Conservation (phyloP, 2,329 filamentous ascomycete species). For the Cordyceps militaris region DNA sequence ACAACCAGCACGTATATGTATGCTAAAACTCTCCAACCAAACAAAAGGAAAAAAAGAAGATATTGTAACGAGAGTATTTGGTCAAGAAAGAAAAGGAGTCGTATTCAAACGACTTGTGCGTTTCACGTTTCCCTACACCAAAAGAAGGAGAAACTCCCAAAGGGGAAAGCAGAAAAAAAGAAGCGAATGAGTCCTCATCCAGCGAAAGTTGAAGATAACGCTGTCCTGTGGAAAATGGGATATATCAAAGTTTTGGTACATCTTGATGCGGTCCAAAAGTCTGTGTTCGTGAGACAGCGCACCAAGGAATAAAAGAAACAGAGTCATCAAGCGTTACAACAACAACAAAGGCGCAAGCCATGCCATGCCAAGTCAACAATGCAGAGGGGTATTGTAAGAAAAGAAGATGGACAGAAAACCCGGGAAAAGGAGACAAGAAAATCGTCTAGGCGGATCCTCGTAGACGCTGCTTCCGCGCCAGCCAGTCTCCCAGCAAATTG, state of each 20-base stretch:
- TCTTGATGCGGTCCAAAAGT: not conserved
- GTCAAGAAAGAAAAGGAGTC: not conserved
- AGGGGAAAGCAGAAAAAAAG: not conserved
- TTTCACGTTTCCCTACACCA: not conserved
- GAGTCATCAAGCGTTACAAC: constrained; percentile 9
- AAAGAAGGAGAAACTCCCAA: not conserved
- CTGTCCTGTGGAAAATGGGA: not conserved
- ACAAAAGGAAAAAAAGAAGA: not conserved
- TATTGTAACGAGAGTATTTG: not conserved
- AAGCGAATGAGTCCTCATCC: not conserved
- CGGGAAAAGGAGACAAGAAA: not conserved
- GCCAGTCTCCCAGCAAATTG: constrained; percentile 75
- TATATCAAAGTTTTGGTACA: not conserved
- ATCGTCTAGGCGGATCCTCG: constrained; percentile 33
- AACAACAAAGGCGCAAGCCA: not conserved
- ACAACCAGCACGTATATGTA: not conserved
- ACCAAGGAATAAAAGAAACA: not conserved
- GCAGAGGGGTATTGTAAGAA: constrained; percentile 5
- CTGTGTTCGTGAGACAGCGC: constrained; percentile 19
- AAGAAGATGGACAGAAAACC: not conserved
- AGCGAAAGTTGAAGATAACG: not conserved
- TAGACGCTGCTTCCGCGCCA: constrained; percentile 62
- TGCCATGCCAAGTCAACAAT: constrained; percentile 5
- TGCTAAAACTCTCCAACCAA: not conserved
- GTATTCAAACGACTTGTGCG: not conserved